Evolutionary conservation across 1,139 yeast genomes (phyloP).

Genomic region (Geotrichum restrictum): DNA sequence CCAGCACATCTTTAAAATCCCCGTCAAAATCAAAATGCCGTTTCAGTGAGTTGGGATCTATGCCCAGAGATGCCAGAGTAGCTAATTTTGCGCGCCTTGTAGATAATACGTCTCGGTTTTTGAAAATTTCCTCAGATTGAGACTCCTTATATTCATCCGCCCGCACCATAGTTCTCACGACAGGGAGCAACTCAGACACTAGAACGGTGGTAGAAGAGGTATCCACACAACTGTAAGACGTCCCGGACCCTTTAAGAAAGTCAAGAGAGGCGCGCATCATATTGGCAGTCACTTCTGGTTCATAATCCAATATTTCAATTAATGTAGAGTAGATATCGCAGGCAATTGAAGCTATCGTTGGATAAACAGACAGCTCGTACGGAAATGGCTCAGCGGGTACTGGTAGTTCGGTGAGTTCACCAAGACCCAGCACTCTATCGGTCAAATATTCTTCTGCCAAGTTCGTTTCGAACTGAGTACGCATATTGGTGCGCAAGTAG

Average conservation of each 20-base stretch:
- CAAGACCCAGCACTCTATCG: constrained; percentile 21
- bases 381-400: constrained; percentile 21
- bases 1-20: constrained; percentile 2
- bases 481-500: constrained; percentile 20
- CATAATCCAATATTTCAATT: too few species aligned
- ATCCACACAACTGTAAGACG: constrained; percentile 2
- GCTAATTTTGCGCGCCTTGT: constrained; percentile 7
- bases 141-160: background rate
- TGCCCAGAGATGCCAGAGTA: background rate
- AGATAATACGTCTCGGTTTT: background rate
- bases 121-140: background rate
- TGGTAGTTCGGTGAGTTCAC: constrained; percentile 21
- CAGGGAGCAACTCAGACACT: constrained; percentile 5
- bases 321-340: background rate
- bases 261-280: background rate
- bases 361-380: constrained; percentile 24
- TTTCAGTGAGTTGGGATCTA: background rate
- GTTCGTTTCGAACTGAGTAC: constrained; percentile 20
- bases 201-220: constrained; percentile 1
- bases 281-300: background rate
- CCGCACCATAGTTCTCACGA: constrained; percentile 6
- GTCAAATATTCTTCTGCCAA: constrained; percentile 16
- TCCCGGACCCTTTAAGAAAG: background rate
- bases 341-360: background rate
- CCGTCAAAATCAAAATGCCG: constrained; percentile 2